Conservation (phyloP, 306 rosid genomes). For the Calophaca sinica region DNA sequence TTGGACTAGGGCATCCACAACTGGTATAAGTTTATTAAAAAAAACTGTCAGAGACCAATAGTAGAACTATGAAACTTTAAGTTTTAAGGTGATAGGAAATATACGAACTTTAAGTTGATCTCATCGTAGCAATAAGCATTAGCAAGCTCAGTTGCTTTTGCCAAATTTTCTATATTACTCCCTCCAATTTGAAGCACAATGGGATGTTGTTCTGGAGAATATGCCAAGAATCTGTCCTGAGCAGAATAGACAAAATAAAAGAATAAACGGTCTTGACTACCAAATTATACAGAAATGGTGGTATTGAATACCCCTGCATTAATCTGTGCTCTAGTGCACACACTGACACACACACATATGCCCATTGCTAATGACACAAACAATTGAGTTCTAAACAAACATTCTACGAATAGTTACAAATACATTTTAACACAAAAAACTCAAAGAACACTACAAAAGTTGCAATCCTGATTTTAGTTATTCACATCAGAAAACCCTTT, state of each 20-base stretch:
- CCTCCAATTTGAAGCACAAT: conserved; percentile 97
- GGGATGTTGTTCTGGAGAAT: conserved; percentile 89
- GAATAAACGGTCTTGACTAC: conserved; percentile 19
- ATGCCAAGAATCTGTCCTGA: conserved; percentile 98
- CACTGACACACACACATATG: background rate
- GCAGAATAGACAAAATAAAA: conserved; percentile 43
- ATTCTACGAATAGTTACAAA: background rate
- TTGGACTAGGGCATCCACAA: conserved; percentile 97
- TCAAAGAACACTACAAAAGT: too few species aligned
- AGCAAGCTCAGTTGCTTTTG: conserved; percentile 89
- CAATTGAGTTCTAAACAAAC: background rate
- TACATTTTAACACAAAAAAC: too few species aligned
- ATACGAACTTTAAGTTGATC: conserved; percentile 82
- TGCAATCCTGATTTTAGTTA: background rate
- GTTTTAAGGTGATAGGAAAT: conserved; percentile 45
- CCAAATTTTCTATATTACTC: conserved; percentile 76
- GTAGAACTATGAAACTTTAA: conserved; percentile 20
- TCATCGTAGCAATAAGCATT: conserved; percentile 83
- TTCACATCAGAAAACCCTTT: conserved; percentile 10
- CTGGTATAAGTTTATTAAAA: conserved; percentile 45
- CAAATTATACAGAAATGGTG: conserved; percentile 17
- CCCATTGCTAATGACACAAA: conserved; percentile 8
- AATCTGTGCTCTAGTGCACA: conserved; percentile 16
- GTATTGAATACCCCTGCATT: background rate
- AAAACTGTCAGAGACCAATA: conserved; percentile 24